Evolutionary conservation across 371 early-diverging fungal species (phyloP), one percentile per base, ranked within the genome.

Genomic region (Batrachochytrium dendrobatidis): DNA sequence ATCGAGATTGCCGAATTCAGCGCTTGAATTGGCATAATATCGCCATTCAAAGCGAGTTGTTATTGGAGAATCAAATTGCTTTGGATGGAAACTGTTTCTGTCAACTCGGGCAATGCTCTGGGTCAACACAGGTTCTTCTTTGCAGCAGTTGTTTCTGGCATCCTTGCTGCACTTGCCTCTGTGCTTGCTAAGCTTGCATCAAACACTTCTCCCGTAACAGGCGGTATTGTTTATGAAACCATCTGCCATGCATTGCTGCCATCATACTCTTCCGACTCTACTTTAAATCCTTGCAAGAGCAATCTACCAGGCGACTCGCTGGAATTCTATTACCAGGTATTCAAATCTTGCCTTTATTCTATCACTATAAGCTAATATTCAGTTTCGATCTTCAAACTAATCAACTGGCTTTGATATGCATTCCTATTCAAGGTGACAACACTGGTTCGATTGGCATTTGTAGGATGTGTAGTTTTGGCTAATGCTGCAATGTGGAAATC

Each of bases 401-500:
- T n/a, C n/a, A n/a, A n/a, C n/a, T n/a, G n/a, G n/a, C n/a, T n/a
- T n/a, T n/a, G n/a, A n/a, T n/a, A n/a, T n/a, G n/a, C n/a, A n/a
- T n/a, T n/a, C n/a, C n/a, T n/a, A n/a, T n/a, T n/a, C 5, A 10
- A 48, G 49, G 49, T 24, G 49, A 29, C 49, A 7, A 24, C 49
- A 28, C 31, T n/a, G 4, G 28, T 51, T 6, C 52, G 52, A 5
- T 17, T 54, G 4, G 34, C 10, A 12, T 34, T 25, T 3, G 24
- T 8, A 25, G 55, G 10, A 31, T 54, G 34, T 12, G 35, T 32
- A 25, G 35, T 54, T 34, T 49, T 65, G 10, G 25, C 53, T 3
- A 60, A 60, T 48, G 56, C 46, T 26, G 6, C 32, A 8, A 65
- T 65, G 65, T 65, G 65, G 65, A 33, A 24, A n/a, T 10, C 33